These are phyloP conservation scores for Neonothopanus nambi DNA, from an alignment of 1,284 basidiomycete species.

Conservation along the genomic window DNA sequence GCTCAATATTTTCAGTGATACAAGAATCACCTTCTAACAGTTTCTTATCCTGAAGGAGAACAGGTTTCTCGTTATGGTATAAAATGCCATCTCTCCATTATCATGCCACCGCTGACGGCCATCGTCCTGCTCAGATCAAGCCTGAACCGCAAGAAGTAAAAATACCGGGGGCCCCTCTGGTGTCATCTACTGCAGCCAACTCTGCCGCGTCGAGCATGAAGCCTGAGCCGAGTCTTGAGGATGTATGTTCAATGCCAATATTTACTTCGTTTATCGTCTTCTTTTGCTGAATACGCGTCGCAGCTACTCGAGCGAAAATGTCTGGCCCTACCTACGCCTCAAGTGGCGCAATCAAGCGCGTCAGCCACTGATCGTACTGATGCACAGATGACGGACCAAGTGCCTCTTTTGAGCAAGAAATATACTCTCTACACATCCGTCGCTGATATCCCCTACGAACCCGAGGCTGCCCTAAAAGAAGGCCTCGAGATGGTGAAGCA, in stretches of 20 bases:
- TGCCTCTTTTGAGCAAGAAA: constrained; percentile 4
- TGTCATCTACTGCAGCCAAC: constrained; percentile 18
- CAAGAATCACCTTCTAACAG: no score
- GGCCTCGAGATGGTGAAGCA: constrained; percentile 54
- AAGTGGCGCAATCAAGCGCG: no score
- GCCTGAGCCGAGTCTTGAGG: constrained; percentile 10
- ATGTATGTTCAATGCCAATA: neutral
- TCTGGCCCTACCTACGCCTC: neutral
- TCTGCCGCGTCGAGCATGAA: constrained; percentile 9
- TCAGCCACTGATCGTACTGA: neutral
- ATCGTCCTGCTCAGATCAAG: constrained; percentile 32
- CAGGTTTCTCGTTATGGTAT: no score
- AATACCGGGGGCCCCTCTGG: constrained; percentile 26
- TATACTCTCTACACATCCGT: constrained; percentile 33
- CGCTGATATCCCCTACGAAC: constrained; percentile 47
- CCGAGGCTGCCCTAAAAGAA: constrained; percentile 50
- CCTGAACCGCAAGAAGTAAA: constrained; percentile 40
- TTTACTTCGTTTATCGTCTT: neutral
- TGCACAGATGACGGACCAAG: neutral
- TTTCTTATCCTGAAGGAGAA: no score
- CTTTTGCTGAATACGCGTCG: neutral
- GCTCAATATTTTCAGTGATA: no score
- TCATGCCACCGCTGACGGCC: no score
- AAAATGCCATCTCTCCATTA: no score
- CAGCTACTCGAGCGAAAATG: constrained; percentile 2